Percentiles rank a stretch among this genome's conserved stretches.
phyloP scores from a whole-genome alignment of 768 basidiomycete genomes.

The Rhodotorula paludigena region DNA sequence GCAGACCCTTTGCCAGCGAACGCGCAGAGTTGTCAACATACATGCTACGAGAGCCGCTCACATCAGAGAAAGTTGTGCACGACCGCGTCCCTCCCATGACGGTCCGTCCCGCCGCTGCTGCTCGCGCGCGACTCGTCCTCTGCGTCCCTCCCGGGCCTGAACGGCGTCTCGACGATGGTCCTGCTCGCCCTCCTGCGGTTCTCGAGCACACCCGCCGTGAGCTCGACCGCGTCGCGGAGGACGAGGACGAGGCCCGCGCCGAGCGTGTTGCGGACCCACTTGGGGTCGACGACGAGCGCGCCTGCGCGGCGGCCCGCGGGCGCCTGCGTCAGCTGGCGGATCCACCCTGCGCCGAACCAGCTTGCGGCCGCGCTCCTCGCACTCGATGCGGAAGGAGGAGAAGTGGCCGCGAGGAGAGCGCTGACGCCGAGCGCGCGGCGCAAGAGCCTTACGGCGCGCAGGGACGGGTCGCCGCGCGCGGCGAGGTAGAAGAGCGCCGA shows the following conservation, averaged over 20 bases:
- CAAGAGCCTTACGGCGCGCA: constrained; percentile 4
- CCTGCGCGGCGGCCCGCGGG: background rate
- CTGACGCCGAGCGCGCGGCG: constrained; percentile 26
- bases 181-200: constrained; percentile 16
- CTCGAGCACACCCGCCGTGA: constrained; percentile 15
- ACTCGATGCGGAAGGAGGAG: too few species aligned
- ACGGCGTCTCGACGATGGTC: constrained; percentile 22
- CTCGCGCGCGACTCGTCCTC: background rate
- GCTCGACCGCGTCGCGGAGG: constrained; percentile 15
- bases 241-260: constrained; percentile 40
- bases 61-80: background rate
- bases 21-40: too few species aligned
- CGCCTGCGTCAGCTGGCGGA: background rate
- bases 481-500: constrained; percentile 35
- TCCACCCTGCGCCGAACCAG: background rate
- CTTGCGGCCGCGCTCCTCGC: background rate
- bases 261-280: constrained; percentile 43
- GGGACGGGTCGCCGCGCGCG: background rate
- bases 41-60: too few species aligned
- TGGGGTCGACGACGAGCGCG: constrained; percentile 37
- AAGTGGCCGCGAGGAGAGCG: constrained; percentile 10
- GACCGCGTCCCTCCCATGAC: background rate
- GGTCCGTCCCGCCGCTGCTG: constrained; percentile 7
- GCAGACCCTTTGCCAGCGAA: too few species aligned
- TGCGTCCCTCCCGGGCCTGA: background rate